These are phyloP conservation scores for Dissophora globulifera DNA, from an alignment of 192 early-diverging fungal genomes.

Conservation along the genomic window DNA sequence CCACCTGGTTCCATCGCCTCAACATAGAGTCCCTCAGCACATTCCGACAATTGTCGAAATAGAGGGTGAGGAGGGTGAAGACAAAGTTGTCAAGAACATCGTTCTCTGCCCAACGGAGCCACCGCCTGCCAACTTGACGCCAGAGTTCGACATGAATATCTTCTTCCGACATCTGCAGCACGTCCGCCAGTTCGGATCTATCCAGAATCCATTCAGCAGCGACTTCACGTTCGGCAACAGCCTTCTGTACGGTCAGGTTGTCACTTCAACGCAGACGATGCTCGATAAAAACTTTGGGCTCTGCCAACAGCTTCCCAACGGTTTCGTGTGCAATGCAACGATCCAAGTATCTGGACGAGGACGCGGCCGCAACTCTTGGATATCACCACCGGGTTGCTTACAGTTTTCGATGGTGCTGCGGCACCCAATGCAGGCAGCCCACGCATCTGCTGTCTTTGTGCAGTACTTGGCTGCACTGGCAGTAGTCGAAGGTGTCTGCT, in stretches of 20 bases:
- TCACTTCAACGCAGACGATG: constrained; percentile 92
- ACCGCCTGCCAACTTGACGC: constrained; percentile 60
- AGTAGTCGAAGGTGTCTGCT: constrained; percentile 79
- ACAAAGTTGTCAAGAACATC: constrained; percentile 52
- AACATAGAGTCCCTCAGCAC: constrained; percentile 29
- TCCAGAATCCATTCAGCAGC: constrained; percentile 13
- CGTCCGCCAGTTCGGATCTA: constrained; percentile 54
- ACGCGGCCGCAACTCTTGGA: constrained; percentile 94
- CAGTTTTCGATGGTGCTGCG: constrained; percentile 85
- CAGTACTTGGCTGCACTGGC: constrained; percentile 95
- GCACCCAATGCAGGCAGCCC: constrained; percentile 67
- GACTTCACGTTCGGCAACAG: constrained; percentile 71
- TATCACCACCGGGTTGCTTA: constrained; percentile 90
- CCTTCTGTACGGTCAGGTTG: constrained; percentile 81
- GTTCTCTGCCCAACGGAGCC: constrained; percentile 54
- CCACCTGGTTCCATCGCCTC: constrained; percentile 28
- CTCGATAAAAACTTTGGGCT: constrained; percentile 89
- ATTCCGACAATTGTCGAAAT: constrained; percentile 15
- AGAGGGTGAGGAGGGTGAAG: constrained; percentile 26
- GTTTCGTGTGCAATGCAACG: constrained; percentile 83
- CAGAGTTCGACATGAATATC: constrained; percentile 67
- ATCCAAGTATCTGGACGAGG: constrained; percentile 90
- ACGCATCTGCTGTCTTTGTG: constrained; percentile 84
- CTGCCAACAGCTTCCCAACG: constrained; percentile 72
- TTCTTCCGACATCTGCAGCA: constrained; percentile 63